Evolutionary conservation across 345 rosid species (phyloP), one percentile per base, ranked within the genome.

Genomic region (Angophora floribunda): DNA sequence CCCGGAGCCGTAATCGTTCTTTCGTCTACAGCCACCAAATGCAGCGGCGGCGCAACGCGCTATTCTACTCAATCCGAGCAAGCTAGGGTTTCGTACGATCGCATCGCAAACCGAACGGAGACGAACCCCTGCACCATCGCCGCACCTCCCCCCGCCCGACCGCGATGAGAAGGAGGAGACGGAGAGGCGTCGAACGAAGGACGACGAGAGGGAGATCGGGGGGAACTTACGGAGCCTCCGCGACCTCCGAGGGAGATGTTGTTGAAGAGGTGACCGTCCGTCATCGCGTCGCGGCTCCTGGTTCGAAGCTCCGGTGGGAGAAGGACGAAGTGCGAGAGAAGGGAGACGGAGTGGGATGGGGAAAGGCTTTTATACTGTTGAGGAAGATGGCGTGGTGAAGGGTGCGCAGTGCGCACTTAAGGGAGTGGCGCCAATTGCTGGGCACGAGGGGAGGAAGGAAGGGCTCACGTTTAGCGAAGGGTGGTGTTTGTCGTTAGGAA

Each of bases 211-310:
- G 51, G 85, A 2, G 65, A 65, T 19, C 28, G 57, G 44, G 67
- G 87, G 61, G 45, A 9, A 79, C 91, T 88, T 41, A 96, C 99
- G 49, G 97, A 90, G 91, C 99, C 98, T 26, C 98, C 99, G 19
- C 97, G 97, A 51, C 99, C 97, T 5, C 97, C 95, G 88, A 97
- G 96, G 47, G 97, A 95, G 91, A 97, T 96, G 55, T 92, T 97
- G 91, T 96, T 96, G 90, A 95, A 96, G 90, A 91, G 92, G 82
- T 94, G 98, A 55, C 95, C 97, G 92, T 96, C 99, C 28, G 97
- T 88, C 98, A 96, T 97, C 41, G 92, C 87, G 36, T 24, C 63
- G n/a, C 14, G 4, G 44, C 4, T 3, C 30, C 21, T 26, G 49
- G 15, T 13, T 26, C 9, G 47, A n/a, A 85, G 53, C 59, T 55